Evolutionary conservation across 768 basidiomycete genomes (phyloP).

Genomic region (Mycena crocata): DNA sequence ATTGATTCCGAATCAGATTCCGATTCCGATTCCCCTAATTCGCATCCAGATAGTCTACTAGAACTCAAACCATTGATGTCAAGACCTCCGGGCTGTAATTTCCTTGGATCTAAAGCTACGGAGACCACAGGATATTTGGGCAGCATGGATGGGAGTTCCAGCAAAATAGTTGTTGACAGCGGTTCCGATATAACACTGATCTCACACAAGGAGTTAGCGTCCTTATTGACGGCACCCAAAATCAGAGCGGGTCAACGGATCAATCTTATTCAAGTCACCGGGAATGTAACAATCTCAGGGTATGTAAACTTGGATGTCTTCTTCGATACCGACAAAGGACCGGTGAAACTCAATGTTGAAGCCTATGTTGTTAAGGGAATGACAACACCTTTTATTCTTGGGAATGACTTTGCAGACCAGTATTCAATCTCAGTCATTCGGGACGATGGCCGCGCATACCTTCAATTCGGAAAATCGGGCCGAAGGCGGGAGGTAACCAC

Average conservation of each 20-base stretch:
- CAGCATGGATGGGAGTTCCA: neutral
- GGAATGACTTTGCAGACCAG: slow-evolving; percentile 47
- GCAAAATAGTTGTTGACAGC: slow-evolving; percentile 40
- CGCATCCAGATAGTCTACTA: slow-evolving; percentile 9
- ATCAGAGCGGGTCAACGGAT: slow-evolving; percentile 41
- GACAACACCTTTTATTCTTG: slow-evolving; percentile 44
- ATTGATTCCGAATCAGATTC: neutral
- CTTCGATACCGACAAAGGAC: slow-evolving; percentile 38
- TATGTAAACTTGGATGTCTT: slow-evolving; percentile 41
- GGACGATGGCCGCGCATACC: slow-evolving; percentile 15
- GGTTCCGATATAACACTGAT: slow-evolving; percentile 52
- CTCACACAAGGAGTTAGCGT: slow-evolving; percentile 29
- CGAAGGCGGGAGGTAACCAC: neutral
- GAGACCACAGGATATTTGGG: slow-evolving; percentile 11
- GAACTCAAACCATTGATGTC: slow-evolving; percentile 36
- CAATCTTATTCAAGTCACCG: slow-evolving; percentile 48
- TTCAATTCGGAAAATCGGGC: slow-evolving; percentile 10
- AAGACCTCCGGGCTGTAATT: slow-evolving; percentile 46
- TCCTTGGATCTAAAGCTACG: slow-evolving; percentile 46
- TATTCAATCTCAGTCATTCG: slow-evolving; percentile 44
- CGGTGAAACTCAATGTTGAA: slow-evolving; percentile 40
- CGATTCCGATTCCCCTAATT: neutral
- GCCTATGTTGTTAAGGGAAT: slow-evolving; percentile 45
- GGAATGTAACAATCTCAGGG: slow-evolving; percentile 38
- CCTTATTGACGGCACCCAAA: slow-evolving; percentile 30